phyloP scores from a whole-genome alignment of 257 asterid species.

The Solanum ossicruentum region DNA sequence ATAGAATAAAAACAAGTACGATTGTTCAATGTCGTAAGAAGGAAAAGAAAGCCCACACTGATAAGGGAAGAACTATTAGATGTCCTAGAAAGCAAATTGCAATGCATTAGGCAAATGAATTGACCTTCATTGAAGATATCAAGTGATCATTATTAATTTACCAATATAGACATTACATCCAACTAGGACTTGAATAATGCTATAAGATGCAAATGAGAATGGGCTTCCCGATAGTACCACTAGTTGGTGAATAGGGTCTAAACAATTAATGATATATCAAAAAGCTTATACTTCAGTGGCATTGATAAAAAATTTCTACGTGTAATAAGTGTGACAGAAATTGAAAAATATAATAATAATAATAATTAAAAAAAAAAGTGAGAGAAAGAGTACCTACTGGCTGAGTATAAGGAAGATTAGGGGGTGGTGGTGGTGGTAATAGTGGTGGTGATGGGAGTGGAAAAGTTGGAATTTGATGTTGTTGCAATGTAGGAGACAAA shows the following conservation, averaged over 20 bases:
- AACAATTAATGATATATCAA: not conserved
- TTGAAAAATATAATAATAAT: not conserved
- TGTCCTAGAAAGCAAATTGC: not conserved
- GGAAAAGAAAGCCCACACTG: not conserved
- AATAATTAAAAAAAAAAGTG: not conserved
- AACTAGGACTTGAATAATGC: not conserved
- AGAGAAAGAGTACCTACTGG: slow-evolving; percentile 51
- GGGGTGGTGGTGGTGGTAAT: not conserved
- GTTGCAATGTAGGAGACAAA: slow-evolving; percentile 28
- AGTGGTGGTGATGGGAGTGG: slow-evolving; percentile 24
- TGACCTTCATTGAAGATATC: not conserved
- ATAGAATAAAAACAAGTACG: not conserved
- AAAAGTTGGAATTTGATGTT: slow-evolving; percentile 6
- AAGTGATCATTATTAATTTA: not conserved
- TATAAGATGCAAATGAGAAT: not conserved
- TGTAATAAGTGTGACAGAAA: not conserved
- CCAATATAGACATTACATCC: not conserved
- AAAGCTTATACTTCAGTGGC: not conserved
- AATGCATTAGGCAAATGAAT: not conserved
- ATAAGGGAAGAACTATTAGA: not conserved
- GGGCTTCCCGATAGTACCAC: not conserved
- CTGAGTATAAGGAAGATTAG: slow-evolving; percentile 3
- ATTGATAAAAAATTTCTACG: not conserved
- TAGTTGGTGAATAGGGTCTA: not conserved
- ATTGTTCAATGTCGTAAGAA: not conserved